Evolutionary conservation across 352 stramenopile genomes (phyloP).

Genomic region (Pythium phragmitis): DNA sequence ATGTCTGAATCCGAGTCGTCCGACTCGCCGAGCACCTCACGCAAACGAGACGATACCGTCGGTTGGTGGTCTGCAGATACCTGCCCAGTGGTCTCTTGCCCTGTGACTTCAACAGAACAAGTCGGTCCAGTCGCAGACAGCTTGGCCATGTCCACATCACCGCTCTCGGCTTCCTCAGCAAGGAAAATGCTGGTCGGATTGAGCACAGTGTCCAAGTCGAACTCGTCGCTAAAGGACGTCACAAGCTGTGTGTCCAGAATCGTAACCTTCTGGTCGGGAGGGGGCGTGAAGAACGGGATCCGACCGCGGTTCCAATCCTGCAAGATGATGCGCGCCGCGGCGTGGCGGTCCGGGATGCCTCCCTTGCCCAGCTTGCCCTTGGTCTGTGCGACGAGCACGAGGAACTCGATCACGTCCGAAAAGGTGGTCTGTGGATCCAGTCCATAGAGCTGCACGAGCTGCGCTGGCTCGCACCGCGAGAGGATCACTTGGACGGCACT

Average conservation of each 20-base stretch:
- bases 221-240: slow-evolving; percentile 55
- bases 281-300: slow-evolving; percentile 88
- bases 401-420: slow-evolving; percentile 89
- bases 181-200: slow-evolving; percentile 75
- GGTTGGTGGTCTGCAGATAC: slow-evolving; percentile 5
- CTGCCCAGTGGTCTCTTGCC: not conserved
- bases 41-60: slow-evolving; percentile 26
- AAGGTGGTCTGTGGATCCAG: slow-evolving; percentile 84
- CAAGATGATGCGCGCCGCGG: slow-evolving; percentile 89
- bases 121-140: slow-evolving; percentile 31
- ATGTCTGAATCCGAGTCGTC: slow-evolving; percentile 55
- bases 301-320: slow-evolving; percentile 93
- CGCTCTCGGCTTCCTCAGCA: slow-evolving; percentile 29
- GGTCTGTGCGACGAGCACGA: slow-evolving; percentile 91
- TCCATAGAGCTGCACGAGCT: slow-evolving; percentile 95
- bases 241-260: slow-evolving; percentile 73
- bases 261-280: slow-evolving; percentile 62
- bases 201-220: slow-evolving; percentile 65
- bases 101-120: slow-evolving; percentile 44
- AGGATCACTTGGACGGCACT: slow-evolving; percentile 93
- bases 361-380: slow-evolving; percentile 96
- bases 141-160: slow-evolving; percentile 14
- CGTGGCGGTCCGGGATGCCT: slow-evolving; percentile 91
- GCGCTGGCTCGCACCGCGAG: slow-evolving; percentile 85
- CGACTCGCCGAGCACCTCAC: slow-evolving; percentile 40